Evolutionary conservation across 2,329 filamentous ascomycete species (phyloP).

Genomic region (Trematosphaeria pertusa): DNA sequence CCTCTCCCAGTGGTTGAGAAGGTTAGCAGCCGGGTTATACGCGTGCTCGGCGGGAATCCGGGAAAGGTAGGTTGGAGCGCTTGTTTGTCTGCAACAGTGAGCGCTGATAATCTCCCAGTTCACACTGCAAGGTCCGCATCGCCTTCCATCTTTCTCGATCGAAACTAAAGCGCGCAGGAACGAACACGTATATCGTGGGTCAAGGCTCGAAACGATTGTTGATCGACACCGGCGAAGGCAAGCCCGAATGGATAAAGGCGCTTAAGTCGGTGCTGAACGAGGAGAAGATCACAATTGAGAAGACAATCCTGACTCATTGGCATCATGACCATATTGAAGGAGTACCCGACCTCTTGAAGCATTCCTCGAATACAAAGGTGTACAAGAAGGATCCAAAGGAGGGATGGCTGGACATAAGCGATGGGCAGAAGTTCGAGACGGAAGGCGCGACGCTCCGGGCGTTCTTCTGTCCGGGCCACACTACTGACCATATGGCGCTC

Average conservation of each 20-base stretch:
- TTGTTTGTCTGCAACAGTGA: background rate
- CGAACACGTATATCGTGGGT: constrained; percentile 94
- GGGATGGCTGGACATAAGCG: constrained; percentile 60
- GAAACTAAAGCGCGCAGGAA: constrained; percentile 62
- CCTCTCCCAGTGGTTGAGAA: constrained; percentile 76
- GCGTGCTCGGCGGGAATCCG: constrained; percentile 90
- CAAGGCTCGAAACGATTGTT: constrained; percentile 75
- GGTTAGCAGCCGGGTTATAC: constrained; percentile 77
- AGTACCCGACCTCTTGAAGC: constrained; percentile 69
- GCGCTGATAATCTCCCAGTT: constrained; percentile 53
- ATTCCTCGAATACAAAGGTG: constrained; percentile 69
- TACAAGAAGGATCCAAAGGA: constrained; percentile 69
- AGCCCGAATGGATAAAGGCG: constrained; percentile 72
- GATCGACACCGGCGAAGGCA: constrained; percentile 89
- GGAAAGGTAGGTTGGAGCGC: constrained; percentile 67
- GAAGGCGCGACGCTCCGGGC: constrained; percentile 73
- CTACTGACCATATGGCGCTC: constrained; percentile 81
- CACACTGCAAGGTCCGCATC: constrained; percentile 64
- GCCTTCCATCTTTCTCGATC: background rate
- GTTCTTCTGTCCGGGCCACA: constrained; percentile 75
- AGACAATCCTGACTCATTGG: constrained; percentile 87
- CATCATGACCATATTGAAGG: constrained; percentile 87
- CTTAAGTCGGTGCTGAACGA: constrained; percentile 69
- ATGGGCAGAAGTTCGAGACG: constrained; percentile 63
- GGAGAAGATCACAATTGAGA: constrained; percentile 73